phyloP scores from a whole-genome alignment of 2,329 filamentous ascomycete genomes.

The Aspergillus niger region DNA sequence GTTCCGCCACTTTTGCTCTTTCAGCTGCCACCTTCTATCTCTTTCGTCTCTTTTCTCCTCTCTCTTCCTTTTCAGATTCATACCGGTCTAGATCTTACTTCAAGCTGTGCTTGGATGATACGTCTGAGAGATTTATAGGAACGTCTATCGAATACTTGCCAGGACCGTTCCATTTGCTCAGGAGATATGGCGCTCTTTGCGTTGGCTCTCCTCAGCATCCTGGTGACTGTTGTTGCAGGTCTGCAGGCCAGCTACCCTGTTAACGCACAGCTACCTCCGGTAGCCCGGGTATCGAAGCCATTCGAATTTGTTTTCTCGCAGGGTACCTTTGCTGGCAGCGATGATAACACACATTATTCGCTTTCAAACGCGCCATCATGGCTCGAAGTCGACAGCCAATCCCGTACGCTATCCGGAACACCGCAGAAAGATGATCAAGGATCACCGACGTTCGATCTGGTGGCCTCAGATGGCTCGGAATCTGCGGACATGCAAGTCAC shows the following conservation, averaged over 20 bases:
- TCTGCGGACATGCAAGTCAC: conserved; percentile 66
- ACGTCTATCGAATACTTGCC: conserved; percentile 21
- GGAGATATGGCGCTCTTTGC: conserved; percentile 32
- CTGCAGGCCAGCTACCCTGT: conserved; percentile 65
- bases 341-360: conserved; percentile 63
- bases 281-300: conserved; percentile 67
- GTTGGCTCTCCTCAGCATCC: conserved; percentile 28
- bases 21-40: conserved; percentile 14
- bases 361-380: conserved; percentile 68
- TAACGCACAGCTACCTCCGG: conserved; percentile 80
- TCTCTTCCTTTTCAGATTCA: background rate
- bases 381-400: conserved; percentile 69
- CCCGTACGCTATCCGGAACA: conserved; percentile 69
- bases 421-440: conserved; percentile 62
- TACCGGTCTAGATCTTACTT: background rate
- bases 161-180: conserved; percentile 10
- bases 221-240: conserved; percentile 36
- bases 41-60: conserved; percentile 16
- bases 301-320: conserved; percentile 46
- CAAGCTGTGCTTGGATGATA: conserved; percentile 6
- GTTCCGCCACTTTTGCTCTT: conserved; percentile 21
- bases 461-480: conserved; percentile 68
- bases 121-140: conserved; percentile 1
- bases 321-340: conserved; percentile 69
- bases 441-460: conserved; percentile 63